Evolutionary conservation across 2,329 filamentous ascomycete genomes (phyloP).

Genomic region (Ceratocystis diversiconidia): DNA sequence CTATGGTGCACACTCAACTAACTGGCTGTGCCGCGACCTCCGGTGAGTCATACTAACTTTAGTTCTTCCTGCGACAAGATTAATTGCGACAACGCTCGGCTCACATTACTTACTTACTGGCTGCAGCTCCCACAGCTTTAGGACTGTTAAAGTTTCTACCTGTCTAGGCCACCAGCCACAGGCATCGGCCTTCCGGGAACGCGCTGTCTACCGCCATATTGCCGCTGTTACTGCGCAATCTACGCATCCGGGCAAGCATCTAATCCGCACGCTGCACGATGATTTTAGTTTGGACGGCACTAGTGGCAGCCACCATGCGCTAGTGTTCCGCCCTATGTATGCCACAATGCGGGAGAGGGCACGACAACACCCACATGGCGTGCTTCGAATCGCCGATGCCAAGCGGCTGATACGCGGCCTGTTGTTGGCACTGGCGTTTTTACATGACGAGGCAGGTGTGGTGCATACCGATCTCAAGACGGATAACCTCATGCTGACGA

Average conservation of each 20-base stretch:
- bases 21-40: constrained; percentile 22
- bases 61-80: background rate
- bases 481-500: constrained; percentile 17
- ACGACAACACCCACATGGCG: constrained; percentile 4
- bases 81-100: background rate
- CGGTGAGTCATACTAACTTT: constrained; percentile 14
- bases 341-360: constrained; percentile 11
- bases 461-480: constrained; percentile 17
- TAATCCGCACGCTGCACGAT: constrained; percentile 13
- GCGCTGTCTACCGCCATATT: constrained; percentile 12
- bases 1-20: constrained; percentile 22
- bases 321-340: constrained; percentile 15
- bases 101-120: background rate
- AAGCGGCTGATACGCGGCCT: constrained; percentile 10
- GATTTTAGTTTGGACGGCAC: constrained; percentile 8
- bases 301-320: constrained; percentile 10
- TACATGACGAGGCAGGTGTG: constrained; percentile 14
- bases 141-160: constrained; percentile 11
- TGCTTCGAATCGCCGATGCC: constrained; percentile 5
- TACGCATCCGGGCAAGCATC: constrained; percentile 11
- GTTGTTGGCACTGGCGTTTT: constrained; percentile 15
- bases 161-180: constrained; percentile 5
- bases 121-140: constrained; percentile 6
- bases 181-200: background rate
- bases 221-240: background rate